Evolutionary conservation across 1,284 basidiomycete species (phyloP).

Genomic region (Heterobasidion parviporum): DNA sequence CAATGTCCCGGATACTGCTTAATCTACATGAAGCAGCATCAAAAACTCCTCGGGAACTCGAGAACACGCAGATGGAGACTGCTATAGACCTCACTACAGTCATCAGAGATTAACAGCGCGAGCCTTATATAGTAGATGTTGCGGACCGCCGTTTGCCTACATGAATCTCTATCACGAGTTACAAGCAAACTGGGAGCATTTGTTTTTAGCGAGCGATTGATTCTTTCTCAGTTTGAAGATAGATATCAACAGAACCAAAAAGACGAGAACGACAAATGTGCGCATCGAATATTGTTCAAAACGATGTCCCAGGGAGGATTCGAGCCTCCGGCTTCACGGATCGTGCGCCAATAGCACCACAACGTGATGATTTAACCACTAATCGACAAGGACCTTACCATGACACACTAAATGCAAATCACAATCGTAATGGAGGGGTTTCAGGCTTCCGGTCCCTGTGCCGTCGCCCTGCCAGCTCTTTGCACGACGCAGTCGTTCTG

Average conservation of each 20-base stretch:
- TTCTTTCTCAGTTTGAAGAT: neutral
- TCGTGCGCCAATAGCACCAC: constrained; percentile 15
- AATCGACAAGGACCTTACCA: constrained; percentile 20
- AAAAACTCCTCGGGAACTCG: neutral
- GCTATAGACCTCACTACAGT: neutral
- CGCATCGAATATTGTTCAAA: neutral
- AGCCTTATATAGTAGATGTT: too few species aligned
- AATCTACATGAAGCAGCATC: neutral
- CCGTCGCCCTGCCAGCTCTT: too few species aligned
- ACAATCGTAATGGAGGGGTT: too few species aligned
- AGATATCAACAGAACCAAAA: neutral
- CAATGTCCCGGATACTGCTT: neutral
- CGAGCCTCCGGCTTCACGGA: constrained; percentile 4
- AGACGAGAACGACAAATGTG: neutral
- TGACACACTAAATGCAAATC: too few species aligned
- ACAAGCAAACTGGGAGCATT: too few species aligned
- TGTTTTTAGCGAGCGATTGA: too few species aligned
- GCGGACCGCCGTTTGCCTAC: too few species aligned
- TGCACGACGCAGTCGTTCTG: too few species aligned
- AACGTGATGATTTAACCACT: constrained; percentile 22
- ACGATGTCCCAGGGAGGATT: constrained; percentile 1
- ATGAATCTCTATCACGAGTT: too few species aligned
- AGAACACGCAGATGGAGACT: neutral
- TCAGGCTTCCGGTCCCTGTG: too few species aligned
- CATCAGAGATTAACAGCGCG: too few species aligned